Evolutionary conservation across 495 filamentous ascomycete species (phyloP), one percentile per base, ranked within the genome.

Genomic region (Podospora fimiseda): DNA sequence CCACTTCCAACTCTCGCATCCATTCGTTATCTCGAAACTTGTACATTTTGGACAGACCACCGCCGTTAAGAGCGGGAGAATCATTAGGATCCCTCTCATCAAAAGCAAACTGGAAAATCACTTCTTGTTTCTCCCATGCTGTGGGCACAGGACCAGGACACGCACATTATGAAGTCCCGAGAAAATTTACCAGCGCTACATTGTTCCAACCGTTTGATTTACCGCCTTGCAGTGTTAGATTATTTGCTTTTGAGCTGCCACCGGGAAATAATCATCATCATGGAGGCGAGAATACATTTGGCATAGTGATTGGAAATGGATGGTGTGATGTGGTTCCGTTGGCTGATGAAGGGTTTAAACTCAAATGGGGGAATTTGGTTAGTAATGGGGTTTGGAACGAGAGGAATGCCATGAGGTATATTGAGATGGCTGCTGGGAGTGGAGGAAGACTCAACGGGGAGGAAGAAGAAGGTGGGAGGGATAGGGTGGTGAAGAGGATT

Each of bases 191-290:
- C 8, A 16, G 47, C 2, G 52, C 55, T 7, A 46, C 41, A n/a
- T 23, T 62, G 21, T 56, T 48, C 27, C 49, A 56, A 3, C 59
- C 59, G 4, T 62, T 62, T 33, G 59, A 62, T 22, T 19, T 62
- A 8, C 55, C 55, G 19, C 52, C 59, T 1, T 48, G 14, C 1
- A 62, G 49, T 2, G 46, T 49, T 0, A 27, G 59, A 2, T 8
- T 62, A 2, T 60, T 60, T 55, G 58, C 53, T 1, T 60, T 60
- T 55, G 58, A 60, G 43, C 53, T 21, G 7, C 20, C n/a, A 21
- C 20, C 44, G 37, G 14, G 16, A 5, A 20, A 1, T 13, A 33
- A 11, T 33, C 27, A 11, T 33, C 27, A 9, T 24, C 30, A 27
- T 22, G 13, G 22, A 33, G 14, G 40, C 38, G 13, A 51, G 16